These are phyloP conservation scores for Fusarium ambrosium DNA, from an alignment of 2,329 filamentous ascomycete genomes.

Conservation along the genomic window DNA sequence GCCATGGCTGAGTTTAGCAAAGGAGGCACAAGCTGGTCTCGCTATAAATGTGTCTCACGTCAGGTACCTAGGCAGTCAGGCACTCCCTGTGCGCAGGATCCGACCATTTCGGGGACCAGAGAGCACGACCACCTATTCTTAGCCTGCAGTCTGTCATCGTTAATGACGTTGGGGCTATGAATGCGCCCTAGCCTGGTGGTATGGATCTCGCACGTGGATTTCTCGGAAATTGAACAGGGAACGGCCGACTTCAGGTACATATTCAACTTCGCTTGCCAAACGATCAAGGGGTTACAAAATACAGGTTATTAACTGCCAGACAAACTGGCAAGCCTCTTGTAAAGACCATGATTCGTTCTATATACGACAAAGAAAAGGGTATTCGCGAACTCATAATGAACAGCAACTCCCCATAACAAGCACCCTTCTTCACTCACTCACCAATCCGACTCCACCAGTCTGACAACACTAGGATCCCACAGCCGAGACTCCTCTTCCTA, in stretches of 20 bases:
- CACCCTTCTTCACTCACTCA: neutral
- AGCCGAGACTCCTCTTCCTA: neutral
- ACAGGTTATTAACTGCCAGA: neutral
- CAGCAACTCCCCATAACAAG: neutral
- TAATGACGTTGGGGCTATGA: neutral
- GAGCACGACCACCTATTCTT: slow-evolving; percentile 5
- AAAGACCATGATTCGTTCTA: neutral
- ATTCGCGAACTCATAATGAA: neutral
- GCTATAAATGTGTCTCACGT: slow-evolving; percentile 5
- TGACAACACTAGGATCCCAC: neutral
- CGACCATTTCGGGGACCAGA: neutral
- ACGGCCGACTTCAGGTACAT: neutral
- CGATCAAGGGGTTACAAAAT: neutral
- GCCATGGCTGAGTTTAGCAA: neutral
- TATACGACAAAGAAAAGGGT: neutral
- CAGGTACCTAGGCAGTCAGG: neutral
- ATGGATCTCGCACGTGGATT: neutral
- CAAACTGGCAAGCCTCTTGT: neutral
- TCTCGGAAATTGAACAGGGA: slow-evolving; percentile 2
- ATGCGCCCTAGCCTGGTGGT: neutral
- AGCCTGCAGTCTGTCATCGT: neutral
- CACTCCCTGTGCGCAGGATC: neutral
- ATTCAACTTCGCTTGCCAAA: neutral
- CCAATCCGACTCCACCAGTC: neutral
- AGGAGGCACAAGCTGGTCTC: neutral